Evolutionary conservation across 2,329 filamentous ascomycete genomes (phyloP), one percentile per base, ranked within the genome.

Genomic region (Diaporthe longicolla): DNA sequence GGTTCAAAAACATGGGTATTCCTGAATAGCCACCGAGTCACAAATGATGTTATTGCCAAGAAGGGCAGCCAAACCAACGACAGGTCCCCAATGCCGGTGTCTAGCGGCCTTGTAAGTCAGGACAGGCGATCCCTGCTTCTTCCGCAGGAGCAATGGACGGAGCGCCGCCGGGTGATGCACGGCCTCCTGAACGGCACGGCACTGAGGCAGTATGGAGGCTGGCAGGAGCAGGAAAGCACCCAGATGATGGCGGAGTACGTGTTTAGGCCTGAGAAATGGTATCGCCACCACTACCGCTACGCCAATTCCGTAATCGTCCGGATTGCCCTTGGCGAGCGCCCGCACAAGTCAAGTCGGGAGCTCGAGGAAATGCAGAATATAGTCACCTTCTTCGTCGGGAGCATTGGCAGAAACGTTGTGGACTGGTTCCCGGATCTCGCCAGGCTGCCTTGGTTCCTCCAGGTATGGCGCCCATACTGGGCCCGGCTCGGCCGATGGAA

Each of bases 231-330:
- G 11, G 82, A 84, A 69, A 84, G 82, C 74, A 77, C 79, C 0
- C 78, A 82, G 54, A 77, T 85, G 76, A 76, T 85, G 43, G 79
- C 79, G 15, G 79, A 80, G 70, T 84, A 83, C 73, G 72, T 83
- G 1, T 72, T 76, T 26, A 74, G 82, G 52, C 83, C 84, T 1
- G 21, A 78, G 21, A 57, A 72, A 8, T 86, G 84, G 84, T 84
- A 82, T 70, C 73, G 75, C 8, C 83, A 85, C 70, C 82, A 85
- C 71, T 84, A 83, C 75, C 82, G 83, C n/a, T 86, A 84, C 76
- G 79, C 83, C 19, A 83, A 82, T 72, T 81, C 81, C 0, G 81
- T 85, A 21, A 78, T 85, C 19, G 78, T 83, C 76, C 80, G 81
- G 15, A 82, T 85, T 59, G 79, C 79, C 13, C 77, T 83, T 5